Percentiles rank a stretch among this genome's conserved stretches.
These are phyloP conservation scores for Taiwanofungus camphoratus DNA, from an alignment of 1,284 basidiomycete genomes.

Conservation along the genomic window DNA sequence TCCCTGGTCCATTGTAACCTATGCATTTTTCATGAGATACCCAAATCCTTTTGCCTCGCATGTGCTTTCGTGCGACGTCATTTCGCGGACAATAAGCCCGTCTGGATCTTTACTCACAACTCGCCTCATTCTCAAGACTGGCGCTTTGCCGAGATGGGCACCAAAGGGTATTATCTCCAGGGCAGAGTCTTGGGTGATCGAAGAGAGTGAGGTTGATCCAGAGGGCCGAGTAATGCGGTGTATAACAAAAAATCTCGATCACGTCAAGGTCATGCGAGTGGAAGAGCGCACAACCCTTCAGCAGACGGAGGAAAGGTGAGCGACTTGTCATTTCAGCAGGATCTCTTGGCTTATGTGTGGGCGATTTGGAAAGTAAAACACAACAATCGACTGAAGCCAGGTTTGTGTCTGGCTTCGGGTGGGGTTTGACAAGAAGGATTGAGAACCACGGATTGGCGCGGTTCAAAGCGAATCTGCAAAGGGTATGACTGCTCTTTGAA, in stretches of 20 bases:
- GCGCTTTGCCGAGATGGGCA: conserved; percentile 88
- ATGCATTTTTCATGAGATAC: conserved; percentile 94
- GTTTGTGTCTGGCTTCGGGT: conserved; percentile 73
- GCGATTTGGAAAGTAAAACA: conserved; percentile 69
- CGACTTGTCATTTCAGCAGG: conserved; percentile 12
- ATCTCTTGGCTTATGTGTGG: conserved; percentile 9
- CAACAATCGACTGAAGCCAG: conserved; percentile 72
- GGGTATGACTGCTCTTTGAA: conserved; percentile 37
- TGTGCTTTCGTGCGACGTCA: conserved; percentile 91
- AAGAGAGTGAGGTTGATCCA: conserved; percentile 87
- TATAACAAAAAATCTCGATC: conserved; percentile 74
- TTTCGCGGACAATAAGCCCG: conserved; percentile 72
- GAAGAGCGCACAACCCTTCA: conserved; percentile 66
- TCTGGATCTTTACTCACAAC: conserved; percentile 80
- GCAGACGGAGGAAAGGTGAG: conserved; percentile 60
- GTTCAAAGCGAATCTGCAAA: conserved; percentile 76
- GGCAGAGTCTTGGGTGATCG: conserved; percentile 83
- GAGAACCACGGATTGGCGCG: conserved; percentile 71
- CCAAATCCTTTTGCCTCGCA: conserved; percentile 96
- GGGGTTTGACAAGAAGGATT: conserved; percentile 76
- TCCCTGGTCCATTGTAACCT: conserved; percentile 85
- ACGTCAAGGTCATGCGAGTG: conserved; percentile 80
- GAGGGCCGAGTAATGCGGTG: conserved; percentile 64
- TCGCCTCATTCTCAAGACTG: conserved; percentile 88
- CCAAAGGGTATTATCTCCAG: conserved; percentile 72